These are phyloP conservation scores for Madurella fahalii DNA, from an alignment of 2,329 filamentous ascomycete species.

Conservation along the genomic window DNA sequence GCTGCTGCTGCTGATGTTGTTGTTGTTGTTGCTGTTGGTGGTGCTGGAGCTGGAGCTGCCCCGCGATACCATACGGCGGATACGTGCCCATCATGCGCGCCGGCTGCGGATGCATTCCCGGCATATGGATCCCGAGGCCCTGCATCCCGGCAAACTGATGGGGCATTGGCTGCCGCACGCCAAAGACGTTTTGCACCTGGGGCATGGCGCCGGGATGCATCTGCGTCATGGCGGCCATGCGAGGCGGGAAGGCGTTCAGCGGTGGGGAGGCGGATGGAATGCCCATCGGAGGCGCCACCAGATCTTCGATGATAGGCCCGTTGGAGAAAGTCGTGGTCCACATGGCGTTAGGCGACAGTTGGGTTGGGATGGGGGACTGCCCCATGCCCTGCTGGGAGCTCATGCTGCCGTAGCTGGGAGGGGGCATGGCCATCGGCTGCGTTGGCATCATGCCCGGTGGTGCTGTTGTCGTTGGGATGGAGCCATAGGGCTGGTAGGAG, in stretches of 20 bases:
- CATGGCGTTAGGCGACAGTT: conserved; percentile 6
- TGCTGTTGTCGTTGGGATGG: not conserved
- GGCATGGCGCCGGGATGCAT: conserved; percentile 14
- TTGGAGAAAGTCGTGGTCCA: conserved; percentile 18
- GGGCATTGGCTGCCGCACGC: conserved; percentile 10
- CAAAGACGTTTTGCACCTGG: conserved; percentile 17
- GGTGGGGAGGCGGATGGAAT: conserved; percentile 5
- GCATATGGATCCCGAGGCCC: not conserved
- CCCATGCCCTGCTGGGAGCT: not conserved
- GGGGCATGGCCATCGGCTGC: not conserved
- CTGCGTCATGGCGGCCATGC: conserved; percentile 1
- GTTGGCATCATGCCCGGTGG: conserved; percentile 14
- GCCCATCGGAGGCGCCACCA: conserved; percentile 14
- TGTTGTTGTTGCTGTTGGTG: not conserved
- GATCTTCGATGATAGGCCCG: conserved; percentile 22
- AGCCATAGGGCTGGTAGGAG: conserved; percentile 10
- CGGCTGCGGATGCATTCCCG: not conserved
- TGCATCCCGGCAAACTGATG: not conserved
- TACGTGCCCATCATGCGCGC: conserved; percentile 9
- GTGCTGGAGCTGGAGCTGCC: not conserved
- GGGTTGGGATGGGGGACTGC: conserved; percentile 10
- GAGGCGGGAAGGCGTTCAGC: conserved; percentile 6
- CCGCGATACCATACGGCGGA: conserved; percentile 8
- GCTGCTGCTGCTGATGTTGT: not conserved
- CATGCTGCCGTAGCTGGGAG: conserved; percentile 7